These are phyloP conservation scores for Daphne laureola DNA, from an alignment of 441 rosid genomes.

Conservation along the genomic window DNA sequence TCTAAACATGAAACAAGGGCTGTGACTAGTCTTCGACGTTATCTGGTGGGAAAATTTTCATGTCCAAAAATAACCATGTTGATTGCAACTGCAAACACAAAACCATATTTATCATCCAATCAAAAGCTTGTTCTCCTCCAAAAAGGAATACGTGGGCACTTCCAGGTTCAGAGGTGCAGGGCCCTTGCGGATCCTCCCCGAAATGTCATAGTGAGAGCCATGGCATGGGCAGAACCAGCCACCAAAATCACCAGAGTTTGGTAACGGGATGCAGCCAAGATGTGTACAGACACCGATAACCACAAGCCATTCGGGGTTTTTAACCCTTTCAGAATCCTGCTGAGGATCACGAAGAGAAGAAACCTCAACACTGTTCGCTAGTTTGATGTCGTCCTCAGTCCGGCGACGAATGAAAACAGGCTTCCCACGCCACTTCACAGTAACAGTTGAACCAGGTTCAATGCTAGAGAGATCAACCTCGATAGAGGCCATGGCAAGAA, in stretches of 20 bases:
- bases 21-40: too few relatives aligned
- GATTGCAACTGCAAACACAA: too few relatives aligned
- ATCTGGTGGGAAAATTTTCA: too few relatives aligned
- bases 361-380: constrained; percentile 78
- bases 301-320: constrained; percentile 92
- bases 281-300: constrained; percentile 96
- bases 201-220: constrained; percentile 92
- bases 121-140: constrained; percentile 77
- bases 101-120: constrained; percentile 43
- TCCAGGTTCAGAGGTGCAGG: constrained; percentile 95
- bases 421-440: constrained; percentile 97
- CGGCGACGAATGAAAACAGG: constrained; percentile 90
- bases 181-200: constrained; percentile 92
- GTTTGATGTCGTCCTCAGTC: constrained; percentile 78
- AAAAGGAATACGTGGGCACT: constrained; percentile 90
- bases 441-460: constrained; percentile 87
- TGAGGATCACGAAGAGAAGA: constrained; percentile 91
- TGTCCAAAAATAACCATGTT: too few relatives aligned
- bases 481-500: constrained; percentile 88
- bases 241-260: constrained; percentile 95
- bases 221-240: constrained; percentile 99
- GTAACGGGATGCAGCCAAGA: constrained; percentile 90
- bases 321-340: constrained; percentile 72
- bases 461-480: constrained; percentile 91
- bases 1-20: too few relatives aligned